Percentiles rank a stretch among this genome's conserved stretches.
phyloP scores from a whole-genome alignment of 306 rosid genomes.

The Lotus japonicus region DNA sequence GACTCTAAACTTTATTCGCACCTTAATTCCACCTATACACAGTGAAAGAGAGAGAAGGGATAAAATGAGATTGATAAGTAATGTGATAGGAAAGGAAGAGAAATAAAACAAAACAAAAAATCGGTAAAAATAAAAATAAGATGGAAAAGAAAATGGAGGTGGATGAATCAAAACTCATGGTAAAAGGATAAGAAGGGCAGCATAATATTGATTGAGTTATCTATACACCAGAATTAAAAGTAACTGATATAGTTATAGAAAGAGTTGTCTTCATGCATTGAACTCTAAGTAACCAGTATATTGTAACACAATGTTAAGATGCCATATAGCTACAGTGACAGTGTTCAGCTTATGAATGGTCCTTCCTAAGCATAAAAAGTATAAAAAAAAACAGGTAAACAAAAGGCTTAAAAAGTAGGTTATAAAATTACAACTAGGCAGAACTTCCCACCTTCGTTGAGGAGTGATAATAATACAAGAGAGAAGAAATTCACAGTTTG shows the following conservation, averaged over 20 bases:
- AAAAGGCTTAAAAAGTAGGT: too few species aligned
- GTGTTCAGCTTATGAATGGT: conserved; percentile 48
- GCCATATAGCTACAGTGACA: conserved; percentile 57
- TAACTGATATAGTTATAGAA: too few species aligned
- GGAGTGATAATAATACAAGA: conserved; percentile 54
- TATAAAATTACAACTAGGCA: conserved; percentile 42
- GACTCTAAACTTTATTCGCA: too few species aligned
- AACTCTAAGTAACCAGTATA: conserved; percentile 38
- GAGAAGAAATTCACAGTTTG: conserved; percentile 31
- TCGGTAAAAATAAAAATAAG: too few species aligned
- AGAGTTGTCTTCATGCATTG: conserved; percentile 17
- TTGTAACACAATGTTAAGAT: conserved; percentile 30
- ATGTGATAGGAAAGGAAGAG: too few species aligned
- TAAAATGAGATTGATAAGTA: too few species aligned
- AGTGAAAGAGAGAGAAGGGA: too few species aligned
- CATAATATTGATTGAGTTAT: background rate
- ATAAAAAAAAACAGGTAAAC: conserved; percentile 19
- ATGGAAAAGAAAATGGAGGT: too few species aligned
- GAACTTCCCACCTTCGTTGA: conserved; percentile 26
- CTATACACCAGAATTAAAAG: too few species aligned
- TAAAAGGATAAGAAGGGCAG: background rate
- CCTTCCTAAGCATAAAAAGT: conserved; percentile 32
- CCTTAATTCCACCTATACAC: too few species aligned
- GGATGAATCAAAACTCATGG: too few species aligned
- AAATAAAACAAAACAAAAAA: too few species aligned